Evolutionary conservation across 1,284 basidiomycete species (phyloP).

Genomic region (Leccinum fuscescens): DNA sequence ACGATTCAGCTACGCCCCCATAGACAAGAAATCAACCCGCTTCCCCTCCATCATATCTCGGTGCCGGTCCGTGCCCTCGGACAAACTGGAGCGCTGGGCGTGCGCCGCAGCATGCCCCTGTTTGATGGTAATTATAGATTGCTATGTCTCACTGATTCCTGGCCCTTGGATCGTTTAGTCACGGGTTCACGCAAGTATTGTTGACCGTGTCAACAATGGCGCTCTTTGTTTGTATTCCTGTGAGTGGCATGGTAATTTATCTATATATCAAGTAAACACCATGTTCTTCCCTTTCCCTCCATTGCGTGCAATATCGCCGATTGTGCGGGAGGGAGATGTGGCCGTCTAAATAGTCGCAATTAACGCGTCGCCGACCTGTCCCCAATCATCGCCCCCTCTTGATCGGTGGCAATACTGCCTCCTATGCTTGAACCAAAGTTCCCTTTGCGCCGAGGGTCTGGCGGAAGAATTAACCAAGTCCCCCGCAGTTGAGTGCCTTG

Average conservation of each 20-base stretch:
- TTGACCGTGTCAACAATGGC: slow-evolving; percentile 11
- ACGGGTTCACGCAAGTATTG: slow-evolving; percentile 7
- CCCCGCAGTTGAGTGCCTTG: neutral
- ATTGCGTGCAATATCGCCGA: slow-evolving; percentile 20
- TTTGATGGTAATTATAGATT: slow-evolving; percentile 7
- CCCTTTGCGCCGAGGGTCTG: slow-evolving; percentile 9
- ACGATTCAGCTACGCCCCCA: slow-evolving; percentile 2
- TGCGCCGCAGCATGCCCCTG: slow-evolving; percentile 17
- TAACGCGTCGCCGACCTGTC: slow-evolving; percentile 30
- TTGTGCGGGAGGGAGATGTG: slow-evolving; percentile 21
- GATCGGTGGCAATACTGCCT: slow-evolving; percentile 27
- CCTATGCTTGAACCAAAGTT: slow-evolving; percentile 3
- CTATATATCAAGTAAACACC: slow-evolving; percentile 19
- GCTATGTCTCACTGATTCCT: slow-evolving; percentile 20
- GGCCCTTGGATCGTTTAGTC: slow-evolving; percentile 9
- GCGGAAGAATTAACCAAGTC: slow-evolving; percentile 4
- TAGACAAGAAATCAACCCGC: slow-evolving; percentile 4
- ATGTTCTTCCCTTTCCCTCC: slow-evolving; percentile 4
- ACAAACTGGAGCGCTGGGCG: slow-evolving; percentile 5
- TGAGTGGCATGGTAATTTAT: slow-evolving; percentile 12
- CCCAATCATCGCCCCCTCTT: slow-evolving; percentile 23
- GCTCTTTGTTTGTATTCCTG: slow-evolving; percentile 6
- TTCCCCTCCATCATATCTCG: slow-evolving; percentile 20
- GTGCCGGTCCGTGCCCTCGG: slow-evolving; percentile 24
- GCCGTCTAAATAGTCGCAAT: slow-evolving; percentile 17